These are phyloP conservation scores for Aspergillus steynii DNA, from an alignment of 495 filamentous ascomycete genomes.

Conservation along the genomic window DNA sequence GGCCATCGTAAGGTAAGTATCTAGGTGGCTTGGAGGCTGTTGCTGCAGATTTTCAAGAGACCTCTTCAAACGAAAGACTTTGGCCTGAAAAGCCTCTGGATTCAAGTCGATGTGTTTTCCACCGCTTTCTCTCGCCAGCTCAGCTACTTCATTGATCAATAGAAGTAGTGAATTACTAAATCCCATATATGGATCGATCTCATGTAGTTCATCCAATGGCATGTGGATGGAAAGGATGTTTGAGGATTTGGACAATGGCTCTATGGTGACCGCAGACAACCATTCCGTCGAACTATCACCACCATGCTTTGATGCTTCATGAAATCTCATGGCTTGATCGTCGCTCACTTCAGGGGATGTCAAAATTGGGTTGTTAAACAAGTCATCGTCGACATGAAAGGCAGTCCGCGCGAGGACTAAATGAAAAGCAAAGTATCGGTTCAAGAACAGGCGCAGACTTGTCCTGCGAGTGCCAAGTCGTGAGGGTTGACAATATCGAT, in stretches of 20 bases:
- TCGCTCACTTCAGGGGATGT: no score
- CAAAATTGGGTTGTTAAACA: neutral
- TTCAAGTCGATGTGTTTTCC: constrained; percentile 8
- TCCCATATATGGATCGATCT: constrained; percentile 29
- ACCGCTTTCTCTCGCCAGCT: constrained; percentile 10
- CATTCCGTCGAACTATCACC: no score
- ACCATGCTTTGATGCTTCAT: no score
- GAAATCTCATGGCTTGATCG: no score
- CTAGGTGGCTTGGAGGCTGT: neutral
- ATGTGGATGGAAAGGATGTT: neutral
- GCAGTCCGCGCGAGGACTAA: constrained; percentile 26
- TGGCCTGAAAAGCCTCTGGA: neutral
- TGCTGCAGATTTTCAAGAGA: neutral
- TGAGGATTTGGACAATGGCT: neutral
- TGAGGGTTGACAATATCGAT: constrained; percentile 15
- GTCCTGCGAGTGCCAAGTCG: constrained; percentile 10
- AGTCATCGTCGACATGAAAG: constrained; percentile 15
- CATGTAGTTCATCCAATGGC: constrained; percentile 16
- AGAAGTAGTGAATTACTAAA: constrained; percentile 27
- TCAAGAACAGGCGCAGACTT: constrained; percentile 25
- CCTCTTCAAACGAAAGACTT: neutral
- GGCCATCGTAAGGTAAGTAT: neutral
- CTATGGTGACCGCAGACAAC: neutral
- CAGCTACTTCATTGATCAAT: constrained; percentile 23
- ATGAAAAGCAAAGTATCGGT: constrained; percentile 28